A percentile compares a stretch with the other conserved stretches of the same genome.
These are phyloP conservation scores for Boletus vinaceobasis DNA, from an alignment of 768 basidiomycete genomes.

Conservation along the genomic window DNA sequence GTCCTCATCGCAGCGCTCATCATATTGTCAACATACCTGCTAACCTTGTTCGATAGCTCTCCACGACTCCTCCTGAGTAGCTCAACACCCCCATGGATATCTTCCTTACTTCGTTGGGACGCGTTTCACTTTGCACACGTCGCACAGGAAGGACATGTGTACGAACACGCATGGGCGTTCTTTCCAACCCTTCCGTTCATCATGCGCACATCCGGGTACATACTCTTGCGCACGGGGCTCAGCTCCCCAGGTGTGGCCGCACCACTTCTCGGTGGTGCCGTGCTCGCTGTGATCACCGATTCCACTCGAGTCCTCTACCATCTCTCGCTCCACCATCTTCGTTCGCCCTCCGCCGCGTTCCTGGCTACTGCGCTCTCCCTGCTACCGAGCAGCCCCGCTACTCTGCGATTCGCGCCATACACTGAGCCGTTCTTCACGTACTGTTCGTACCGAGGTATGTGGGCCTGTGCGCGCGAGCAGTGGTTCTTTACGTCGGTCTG, in stretches of 20 bases:
- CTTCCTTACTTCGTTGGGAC: conserved; percentile 77
- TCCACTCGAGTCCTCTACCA: conserved; percentile 48
- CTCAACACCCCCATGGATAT: conserved; percentile 16
- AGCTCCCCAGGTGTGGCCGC: conserved; percentile 11
- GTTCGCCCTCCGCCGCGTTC: conserved; percentile 55
- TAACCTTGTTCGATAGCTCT: conserved; percentile 28
- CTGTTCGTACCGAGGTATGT: conserved; percentile 59
- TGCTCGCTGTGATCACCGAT: conserved; percentile 40
- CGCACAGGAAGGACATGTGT: conserved; percentile 52
- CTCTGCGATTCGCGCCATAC: conserved; percentile 69
- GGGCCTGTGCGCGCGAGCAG: conserved; percentile 31
- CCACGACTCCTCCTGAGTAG: conserved; percentile 20
- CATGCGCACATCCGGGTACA: conserved; percentile 39
- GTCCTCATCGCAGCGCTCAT: conserved; percentile 18
- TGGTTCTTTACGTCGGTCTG: conserved; percentile 56
- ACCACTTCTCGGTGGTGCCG: conserved; percentile 36
- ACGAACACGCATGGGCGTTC: conserved; percentile 89
- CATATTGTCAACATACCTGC: conserved; percentile 14
- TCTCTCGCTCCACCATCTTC: conserved; percentile 57
- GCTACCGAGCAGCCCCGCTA: conserved; percentile 76
- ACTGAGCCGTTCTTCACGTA: conserved; percentile 85
- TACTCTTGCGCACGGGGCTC: conserved; percentile 17
- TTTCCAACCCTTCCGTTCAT: conserved; percentile 64
- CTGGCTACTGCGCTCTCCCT: conserved; percentile 67
- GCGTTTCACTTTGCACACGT: conserved; percentile 74